Conservation (phyloP, 768 basidiomycete genomes). For the Leucocoprinus birnbaumii region DNA sequence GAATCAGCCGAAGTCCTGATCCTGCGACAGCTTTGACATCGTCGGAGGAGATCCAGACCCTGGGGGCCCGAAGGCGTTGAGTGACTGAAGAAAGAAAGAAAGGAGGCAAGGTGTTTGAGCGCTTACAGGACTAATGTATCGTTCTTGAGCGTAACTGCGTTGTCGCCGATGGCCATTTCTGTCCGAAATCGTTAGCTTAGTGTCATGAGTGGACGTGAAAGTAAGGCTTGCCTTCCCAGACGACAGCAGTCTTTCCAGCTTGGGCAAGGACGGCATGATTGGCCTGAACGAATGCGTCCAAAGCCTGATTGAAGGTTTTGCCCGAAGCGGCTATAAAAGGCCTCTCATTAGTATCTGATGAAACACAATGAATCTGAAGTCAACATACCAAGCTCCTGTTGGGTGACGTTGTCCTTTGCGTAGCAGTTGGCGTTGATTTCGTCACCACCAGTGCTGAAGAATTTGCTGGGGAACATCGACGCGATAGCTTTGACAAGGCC, state of each 20-base stretch:
- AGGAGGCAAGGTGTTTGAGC: not conserved
- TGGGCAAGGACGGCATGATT: conserved; percentile 52
- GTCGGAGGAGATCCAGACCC: conserved; percentile 70
- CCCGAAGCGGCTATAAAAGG: conserved; percentile 25
- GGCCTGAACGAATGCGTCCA: conserved; percentile 55
- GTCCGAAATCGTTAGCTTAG: conserved; percentile 26
- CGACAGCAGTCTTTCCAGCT: conserved; percentile 69
- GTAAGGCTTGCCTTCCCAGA: conserved; percentile 63
- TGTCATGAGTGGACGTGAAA: not conserved
- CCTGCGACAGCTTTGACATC: conserved; percentile 55
- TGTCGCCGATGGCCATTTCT: conserved; percentile 59
- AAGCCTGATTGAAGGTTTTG: conserved; percentile 59
- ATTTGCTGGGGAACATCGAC: conserved; percentile 45
- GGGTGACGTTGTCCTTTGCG: conserved; percentile 53
- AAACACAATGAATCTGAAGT: not conserved
- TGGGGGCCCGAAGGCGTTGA: conserved; percentile 16
- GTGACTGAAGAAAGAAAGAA: not conserved
- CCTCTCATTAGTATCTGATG: not conserved
- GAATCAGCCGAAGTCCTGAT: conserved; percentile 60
- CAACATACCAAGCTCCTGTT: conserved; percentile 43
- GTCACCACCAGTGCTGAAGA: conserved; percentile 82
- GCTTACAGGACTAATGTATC: conserved; percentile 53
- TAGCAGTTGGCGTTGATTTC: conserved; percentile 75
- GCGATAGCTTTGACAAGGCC: conserved; percentile 52
- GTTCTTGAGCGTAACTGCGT: conserved; percentile 41